phyloP scores from a whole-genome alignment of 148 eudicot genomes.

The Suaeda aralocaspica region DNA sequence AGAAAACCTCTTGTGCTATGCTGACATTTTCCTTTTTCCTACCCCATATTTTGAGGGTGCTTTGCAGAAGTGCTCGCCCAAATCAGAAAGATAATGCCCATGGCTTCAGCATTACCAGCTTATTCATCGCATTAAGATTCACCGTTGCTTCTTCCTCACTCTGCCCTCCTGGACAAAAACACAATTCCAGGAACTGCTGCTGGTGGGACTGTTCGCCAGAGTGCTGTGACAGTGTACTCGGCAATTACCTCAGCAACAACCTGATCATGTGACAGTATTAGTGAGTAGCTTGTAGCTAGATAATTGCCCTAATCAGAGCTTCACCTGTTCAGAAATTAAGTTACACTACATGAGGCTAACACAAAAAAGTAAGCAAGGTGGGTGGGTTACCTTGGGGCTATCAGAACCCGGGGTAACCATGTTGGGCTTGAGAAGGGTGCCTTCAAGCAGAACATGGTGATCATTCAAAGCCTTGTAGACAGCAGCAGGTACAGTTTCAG shows the following conservation, averaged over 20 bases:
- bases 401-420: slow-evolving; percentile 97
- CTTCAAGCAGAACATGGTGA: slow-evolving; percentile 85
- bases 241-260: slow-evolving; percentile 78
- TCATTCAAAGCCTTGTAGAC: slow-evolving; percentile 87
- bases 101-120: slow-evolving; percentile 63
- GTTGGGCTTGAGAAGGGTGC: slow-evolving; percentile 89
- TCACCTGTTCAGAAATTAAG: neutral
- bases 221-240: slow-evolving; percentile 70
- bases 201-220: slow-evolving; percentile 76
- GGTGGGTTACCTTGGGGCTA: slow-evolving; percentile 50
- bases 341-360: neutral
- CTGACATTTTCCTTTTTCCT: slow-evolving; percentile 74
- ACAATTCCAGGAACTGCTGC: slow-evolving; percentile 92
- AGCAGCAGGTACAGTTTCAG: slow-evolving; percentile 79
- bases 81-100: slow-evolving; percentile 88
- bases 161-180: slow-evolving; percentile 90
- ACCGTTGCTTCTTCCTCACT: slow-evolving; percentile 82
- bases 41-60: slow-evolving; percentile 84
- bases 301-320: neutral
- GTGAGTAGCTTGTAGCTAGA: neutral
- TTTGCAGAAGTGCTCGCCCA: slow-evolving; percentile 83
- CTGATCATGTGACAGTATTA: slow-evolving; percentile 30
- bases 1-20: slow-evolving; percentile 66
- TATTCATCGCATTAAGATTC: slow-evolving; percentile 85
- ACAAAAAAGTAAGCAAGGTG: neutral